A percentile compares a stretch with the other conserved stretches of the same genome.
Conservation (phyloP, 2,329 filamentous ascomycete species). For the Capronia epimyces region DNA sequence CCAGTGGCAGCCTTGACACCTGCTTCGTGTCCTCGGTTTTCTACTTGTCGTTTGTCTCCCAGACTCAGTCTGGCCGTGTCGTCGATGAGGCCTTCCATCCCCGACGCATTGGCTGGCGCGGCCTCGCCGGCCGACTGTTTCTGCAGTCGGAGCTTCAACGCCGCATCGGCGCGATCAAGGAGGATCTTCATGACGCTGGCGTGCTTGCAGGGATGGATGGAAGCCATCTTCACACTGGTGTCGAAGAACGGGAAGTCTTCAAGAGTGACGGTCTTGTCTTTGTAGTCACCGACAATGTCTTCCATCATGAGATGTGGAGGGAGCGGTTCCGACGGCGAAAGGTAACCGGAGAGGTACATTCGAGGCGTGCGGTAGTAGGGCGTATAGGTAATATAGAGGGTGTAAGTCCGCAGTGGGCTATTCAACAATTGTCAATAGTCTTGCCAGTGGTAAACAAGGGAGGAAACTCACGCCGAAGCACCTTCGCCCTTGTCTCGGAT, state of each 20-base stretch:
- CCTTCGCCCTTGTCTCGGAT: conserved; percentile 65
- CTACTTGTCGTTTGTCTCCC: conserved; percentile 26
- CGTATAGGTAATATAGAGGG: conserved; percentile 95
- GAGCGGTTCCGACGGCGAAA: conserved; percentile 70
- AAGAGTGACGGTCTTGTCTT: conserved; percentile 96
- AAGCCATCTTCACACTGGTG: conserved; percentile 88
- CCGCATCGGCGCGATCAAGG: conserved; percentile 88
- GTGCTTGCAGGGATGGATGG: conserved; percentile 94
- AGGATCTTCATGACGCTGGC: conserved; percentile 97
- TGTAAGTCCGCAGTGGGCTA: conserved; percentile 86
- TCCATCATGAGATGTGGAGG: conserved; percentile 88
- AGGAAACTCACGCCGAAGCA: conserved; percentile 50
- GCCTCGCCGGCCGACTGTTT: conserved; percentile 64
- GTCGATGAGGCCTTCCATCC: conserved; percentile 81
- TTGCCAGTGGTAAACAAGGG: background rate
- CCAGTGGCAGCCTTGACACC: conserved; percentile 37
- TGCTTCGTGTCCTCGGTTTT: conserved; percentile 38
- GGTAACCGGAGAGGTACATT: conserved; percentile 89
- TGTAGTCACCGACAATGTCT: conserved; percentile 93
- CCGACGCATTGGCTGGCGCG: conserved; percentile 44
- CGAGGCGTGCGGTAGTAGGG: conserved; percentile 95
- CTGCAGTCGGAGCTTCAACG: conserved; percentile 78
- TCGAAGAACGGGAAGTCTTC: conserved; percentile 96
- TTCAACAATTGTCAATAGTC: conserved; percentile 1
- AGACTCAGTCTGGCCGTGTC: conserved; percentile 58